A percentile compares a stretch with the other conserved stretches of the same genome.
phyloP scores from a whole-genome alignment of 2,329 filamentous ascomycete species.

The Botrytis aclada region DNA sequence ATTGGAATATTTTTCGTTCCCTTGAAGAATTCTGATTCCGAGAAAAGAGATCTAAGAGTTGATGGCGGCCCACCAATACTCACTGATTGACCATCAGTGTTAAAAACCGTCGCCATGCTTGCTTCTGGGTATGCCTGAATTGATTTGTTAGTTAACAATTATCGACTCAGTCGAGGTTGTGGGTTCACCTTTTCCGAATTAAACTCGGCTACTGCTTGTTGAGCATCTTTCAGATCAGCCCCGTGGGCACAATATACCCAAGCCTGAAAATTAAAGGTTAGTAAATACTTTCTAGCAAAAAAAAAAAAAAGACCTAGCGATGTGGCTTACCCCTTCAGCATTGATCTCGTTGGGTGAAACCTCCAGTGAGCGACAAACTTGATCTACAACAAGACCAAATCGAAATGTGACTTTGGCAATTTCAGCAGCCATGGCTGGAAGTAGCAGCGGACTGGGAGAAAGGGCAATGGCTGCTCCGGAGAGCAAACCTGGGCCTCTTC shows the following conservation, averaged over 20 bases:
- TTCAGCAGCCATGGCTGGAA: background rate
- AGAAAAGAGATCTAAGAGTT: background rate
- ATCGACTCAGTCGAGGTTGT: background rate
- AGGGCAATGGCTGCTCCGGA: background rate
- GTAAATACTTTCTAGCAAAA: background rate
- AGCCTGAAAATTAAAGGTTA: background rate
- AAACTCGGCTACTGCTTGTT: background rate
- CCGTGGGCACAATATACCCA: background rate
- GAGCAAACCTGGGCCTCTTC: background rate
- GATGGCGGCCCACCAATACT: background rate
- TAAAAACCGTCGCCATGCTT: background rate
- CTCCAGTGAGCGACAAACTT: background rate
- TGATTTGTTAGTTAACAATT: background rate
- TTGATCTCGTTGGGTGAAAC: background rate
- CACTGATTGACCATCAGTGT: background rate
- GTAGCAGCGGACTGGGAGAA: background rate
- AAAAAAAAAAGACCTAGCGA: background rate
- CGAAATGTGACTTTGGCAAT: background rate
- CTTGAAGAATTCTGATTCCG: background rate
- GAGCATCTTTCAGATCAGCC: background rate
- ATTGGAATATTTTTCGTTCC: background rate
- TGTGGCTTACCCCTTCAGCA: background rate
- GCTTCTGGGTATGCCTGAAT: background rate
- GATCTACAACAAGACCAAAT: background rate
- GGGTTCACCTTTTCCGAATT: background rate